Evolutionary conservation across 164 flowering plant species (phyloP).

Genomic region (Berberis vulgaris): DNA sequence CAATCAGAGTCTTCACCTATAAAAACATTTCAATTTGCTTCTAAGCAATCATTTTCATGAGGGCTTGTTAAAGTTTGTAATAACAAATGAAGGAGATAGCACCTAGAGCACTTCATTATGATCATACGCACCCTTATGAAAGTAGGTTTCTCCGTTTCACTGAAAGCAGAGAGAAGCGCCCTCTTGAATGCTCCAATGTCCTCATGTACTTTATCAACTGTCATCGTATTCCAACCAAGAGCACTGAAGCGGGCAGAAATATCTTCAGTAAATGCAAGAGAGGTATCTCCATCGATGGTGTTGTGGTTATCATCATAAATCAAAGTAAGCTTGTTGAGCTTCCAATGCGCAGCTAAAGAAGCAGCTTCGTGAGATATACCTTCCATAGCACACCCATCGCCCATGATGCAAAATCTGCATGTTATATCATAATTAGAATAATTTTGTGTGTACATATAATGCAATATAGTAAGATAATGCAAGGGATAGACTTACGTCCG

Average conservation of each 20-base stretch:
- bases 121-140: constrained; percentile 35
- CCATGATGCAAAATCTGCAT: constrained; percentile 44
- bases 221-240: constrained; percentile 46
- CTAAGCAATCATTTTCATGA: no score
- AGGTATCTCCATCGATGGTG: constrained; percentile 44
- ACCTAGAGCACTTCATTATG: background rate
- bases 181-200: constrained; percentile 24
- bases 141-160: constrained; percentile 36
- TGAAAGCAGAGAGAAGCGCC: constrained; percentile 26
- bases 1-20: constrained; percentile 45
- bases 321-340: constrained; percentile 36
- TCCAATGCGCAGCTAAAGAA: constrained; percentile 59
- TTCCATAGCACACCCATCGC: constrained; percentile 68
- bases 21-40: background rate
- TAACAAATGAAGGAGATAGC: background rate
- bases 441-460: background rate
- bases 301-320: constrained; percentile 50
- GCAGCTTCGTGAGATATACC: constrained; percentile 53
- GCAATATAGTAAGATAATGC: no score
- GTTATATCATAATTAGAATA: background rate
- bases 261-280: constrained; percentile 37
- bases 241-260: constrained; percentile 33
- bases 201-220: constrained; percentile 28
- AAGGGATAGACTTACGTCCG: constrained; percentile 23
- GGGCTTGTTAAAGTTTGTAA: background rate